Percentiles rank a stretch among this genome's conserved stretches.
Evolutionary conservation across 495 filamentous ascomycete genomes (phyloP).

Genomic region (Niebla homalea): DNA sequence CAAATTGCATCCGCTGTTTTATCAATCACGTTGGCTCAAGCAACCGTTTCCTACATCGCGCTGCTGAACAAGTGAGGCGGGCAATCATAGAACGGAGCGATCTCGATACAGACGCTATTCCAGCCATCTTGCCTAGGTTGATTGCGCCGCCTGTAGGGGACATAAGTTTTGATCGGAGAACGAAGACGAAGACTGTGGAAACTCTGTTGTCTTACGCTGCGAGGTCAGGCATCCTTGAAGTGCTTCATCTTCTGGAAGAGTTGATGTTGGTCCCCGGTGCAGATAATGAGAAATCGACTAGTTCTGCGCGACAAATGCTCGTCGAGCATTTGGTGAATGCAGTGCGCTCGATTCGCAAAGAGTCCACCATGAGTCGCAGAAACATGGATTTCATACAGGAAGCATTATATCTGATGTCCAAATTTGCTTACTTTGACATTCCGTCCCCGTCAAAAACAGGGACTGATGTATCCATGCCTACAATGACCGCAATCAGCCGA

Average conservation of each 20-base stretch:
- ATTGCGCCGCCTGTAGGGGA: slow-evolving; percentile 48
- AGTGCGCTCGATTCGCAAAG: slow-evolving; percentile 24
- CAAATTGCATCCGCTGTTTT: slow-evolving; percentile 68
- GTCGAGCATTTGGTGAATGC: slow-evolving; percentile 34
- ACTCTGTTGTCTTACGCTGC: slow-evolving; percentile 53
- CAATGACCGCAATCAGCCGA: slow-evolving; percentile 46
- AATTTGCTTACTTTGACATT: slow-evolving; percentile 28
- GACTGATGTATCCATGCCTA: slow-evolving; percentile 22
- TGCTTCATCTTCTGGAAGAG: slow-evolving; percentile 29
- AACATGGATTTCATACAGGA: not conserved
- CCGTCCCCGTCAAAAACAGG: not conserved
- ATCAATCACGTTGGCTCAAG: slow-evolving; percentile 78
- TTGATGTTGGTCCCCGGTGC: slow-evolving; percentile 29
- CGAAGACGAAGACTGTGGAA: slow-evolving; percentile 80
- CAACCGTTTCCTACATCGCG: slow-evolving; percentile 72
- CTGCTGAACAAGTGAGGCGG: slow-evolving; percentile 59
- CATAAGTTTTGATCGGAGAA: slow-evolving; percentile 72
- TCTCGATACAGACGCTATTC: slow-evolving; percentile 44
- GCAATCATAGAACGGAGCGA: slow-evolving; percentile 53
- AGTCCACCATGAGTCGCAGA: not conserved
- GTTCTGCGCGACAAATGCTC: slow-evolving; percentile 33
- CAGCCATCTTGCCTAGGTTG: slow-evolving; percentile 47
- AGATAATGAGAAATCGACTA: slow-evolving; percentile 31
- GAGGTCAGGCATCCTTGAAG: slow-evolving; percentile 23
- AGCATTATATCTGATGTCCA: slow-evolving; percentile 22